Evolutionary conservation across 129 eudicot genomes (phyloP).

Genomic region (Daucus carota): DH1_v3.0 NC_030387.2:38642001-38642500

Average conservation of each 20-base stretch:
- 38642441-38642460: background rate
- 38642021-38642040: background rate
- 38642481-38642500: background rate
- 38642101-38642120: background rate
- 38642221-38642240: background rate
- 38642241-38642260: background rate
- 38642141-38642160: too few species aligned
- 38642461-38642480: background rate
- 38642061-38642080: background rate
- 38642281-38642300: background rate
- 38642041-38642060: background rate
- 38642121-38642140: background rate
- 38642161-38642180: background rate
- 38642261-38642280: background rate
- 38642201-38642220: background rate
- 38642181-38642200: background rate
- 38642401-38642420: background rate
- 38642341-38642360: background rate
- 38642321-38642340: background rate
- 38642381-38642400: background rate
- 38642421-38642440: background rate
- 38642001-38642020: background rate
- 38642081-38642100: background rate
- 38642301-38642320: background rate
- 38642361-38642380: background rate